A percentile compares a stretch with the other conserved stretches of the same genome.
phyloP scores from a whole-genome alignment of 495 filamentous ascomycete genomes.

The Astrothelium subdiscretum region DNA sequence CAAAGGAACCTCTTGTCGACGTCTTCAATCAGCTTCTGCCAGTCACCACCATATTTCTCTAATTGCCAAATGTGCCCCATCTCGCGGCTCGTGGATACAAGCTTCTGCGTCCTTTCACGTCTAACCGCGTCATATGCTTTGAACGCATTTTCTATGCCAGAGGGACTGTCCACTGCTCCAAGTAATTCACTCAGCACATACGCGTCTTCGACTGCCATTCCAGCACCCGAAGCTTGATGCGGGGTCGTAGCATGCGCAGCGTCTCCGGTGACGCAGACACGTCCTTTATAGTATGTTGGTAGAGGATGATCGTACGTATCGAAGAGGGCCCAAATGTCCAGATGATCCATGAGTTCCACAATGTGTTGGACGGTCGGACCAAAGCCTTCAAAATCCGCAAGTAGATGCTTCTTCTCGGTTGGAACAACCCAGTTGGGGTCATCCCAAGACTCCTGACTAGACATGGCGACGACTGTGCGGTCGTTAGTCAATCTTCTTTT shows the following conservation, averaged over 20 bases:
- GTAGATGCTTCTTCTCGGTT: conserved; percentile 9
- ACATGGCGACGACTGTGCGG: neutral
- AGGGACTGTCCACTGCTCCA: conserved; percentile 23
- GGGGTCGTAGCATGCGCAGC: conserved; percentile 20
- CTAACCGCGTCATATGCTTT: conserved; percentile 47
- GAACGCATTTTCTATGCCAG: conserved; percentile 40
- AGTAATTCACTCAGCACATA: conserved; percentile 45
- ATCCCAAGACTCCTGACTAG: neutral
- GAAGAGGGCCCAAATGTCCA: conserved; percentile 14
- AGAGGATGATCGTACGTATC: conserved; percentile 10
- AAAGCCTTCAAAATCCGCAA: conserved; percentile 8
- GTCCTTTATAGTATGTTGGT: conserved; percentile 9
- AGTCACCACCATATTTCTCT: conserved; percentile 17
- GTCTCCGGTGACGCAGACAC: conserved; percentile 17
- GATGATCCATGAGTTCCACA: conserved; percentile 2
- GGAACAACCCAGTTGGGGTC: neutral
- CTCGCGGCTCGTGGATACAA: conserved; percentile 15
- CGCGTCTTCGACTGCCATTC: conserved; percentile 18
- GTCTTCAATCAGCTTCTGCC: conserved; percentile 20
- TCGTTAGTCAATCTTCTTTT: neutral
- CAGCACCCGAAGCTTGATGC: conserved; percentile 16
- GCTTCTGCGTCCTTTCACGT: conserved; percentile 27
- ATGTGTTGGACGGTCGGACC: conserved; percentile 2
- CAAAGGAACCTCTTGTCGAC: conserved; percentile 45
- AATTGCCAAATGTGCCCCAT: conserved; percentile 16